These are phyloP conservation scores for Schizopora paradoxa DNA, from an alignment of 1,284 basidiomycete genomes.

Conservation along the genomic window DNA sequence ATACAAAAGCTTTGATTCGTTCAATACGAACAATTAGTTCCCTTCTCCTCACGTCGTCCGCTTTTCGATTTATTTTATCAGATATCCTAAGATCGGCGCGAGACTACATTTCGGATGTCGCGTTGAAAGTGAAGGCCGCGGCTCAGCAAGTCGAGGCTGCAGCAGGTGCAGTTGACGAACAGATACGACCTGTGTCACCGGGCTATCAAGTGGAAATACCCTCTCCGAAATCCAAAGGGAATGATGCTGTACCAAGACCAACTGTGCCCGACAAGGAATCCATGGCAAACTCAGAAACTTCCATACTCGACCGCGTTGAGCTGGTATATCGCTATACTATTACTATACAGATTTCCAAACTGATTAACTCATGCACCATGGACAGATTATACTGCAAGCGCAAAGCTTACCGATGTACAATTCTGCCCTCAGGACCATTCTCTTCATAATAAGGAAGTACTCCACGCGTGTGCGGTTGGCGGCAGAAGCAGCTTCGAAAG, in stretches of 20 bases:
- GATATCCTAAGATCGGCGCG: constrained; percentile 27
- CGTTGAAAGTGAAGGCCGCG: constrained; percentile 29
- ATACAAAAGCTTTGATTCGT: constrained; percentile 25
- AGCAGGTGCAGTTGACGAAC: constrained; percentile 22
- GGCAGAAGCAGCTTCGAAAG: constrained; percentile 22
- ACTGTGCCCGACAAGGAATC: constrained; percentile 14
- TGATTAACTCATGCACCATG: background rate
- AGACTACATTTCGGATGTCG: constrained; percentile 32
- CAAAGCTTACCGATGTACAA: constrained; percentile 35
- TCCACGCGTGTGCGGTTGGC: constrained; percentile 26
- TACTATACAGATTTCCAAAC: background rate
- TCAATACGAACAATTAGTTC: background rate
- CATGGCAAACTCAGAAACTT: constrained; percentile 12
- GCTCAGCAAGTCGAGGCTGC: constrained; percentile 26
- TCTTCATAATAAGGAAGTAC: constrained; percentile 39
- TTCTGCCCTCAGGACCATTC: constrained; percentile 34
- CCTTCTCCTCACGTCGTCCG: constrained; percentile 38
- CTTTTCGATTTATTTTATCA: constrained; percentile 38
- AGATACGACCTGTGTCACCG: constrained; percentile 16
- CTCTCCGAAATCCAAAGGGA: constrained; percentile 19
- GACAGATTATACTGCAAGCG: constrained; percentile 35
- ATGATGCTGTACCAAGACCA: background rate
- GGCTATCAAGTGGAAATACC: constrained; percentile 17
- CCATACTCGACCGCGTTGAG: constrained; percentile 14
- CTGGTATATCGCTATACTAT: constrained; percentile 20